Evolutionary conservation across 257 asterid genomes (phyloP), one percentile per base, ranked within the genome.

Genomic region (Coffea canephora): DNA sequence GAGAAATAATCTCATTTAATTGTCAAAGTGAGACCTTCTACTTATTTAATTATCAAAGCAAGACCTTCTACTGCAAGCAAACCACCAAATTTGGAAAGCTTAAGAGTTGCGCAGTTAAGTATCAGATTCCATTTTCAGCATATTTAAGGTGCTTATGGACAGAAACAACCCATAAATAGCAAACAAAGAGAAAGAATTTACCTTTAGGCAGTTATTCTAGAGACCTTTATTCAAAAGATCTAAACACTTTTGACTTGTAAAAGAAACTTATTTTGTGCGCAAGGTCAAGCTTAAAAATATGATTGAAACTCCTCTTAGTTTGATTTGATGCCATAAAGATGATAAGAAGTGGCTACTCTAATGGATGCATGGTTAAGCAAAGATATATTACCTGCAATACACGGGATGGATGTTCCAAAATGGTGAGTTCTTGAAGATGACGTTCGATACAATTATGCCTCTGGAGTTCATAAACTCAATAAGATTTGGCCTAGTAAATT

Each of bases 351-450:
- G 21, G 49, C 36, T 27, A 77, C 36, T 16, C 19, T 11, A 64
- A 31, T 65, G 21, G 64, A 48, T 65, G 52, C 25, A 13, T 12
- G n/a, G 55, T 31, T 25, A 31, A 39, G 49, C 45, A 19, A 43
- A 50, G 13, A 23, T 3, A 16, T 15, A 36, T 52, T 88, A 94
- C 99, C 96, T 94, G 95, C 95, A 94, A 85, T 96, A 94, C 15
- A 94, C 97, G 0, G 99, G 99, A 85, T 96, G 99, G 82, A 96
- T 91, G 86, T 92, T 96, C 99, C 99, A 96, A 84, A 96, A 96
- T 81, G 99, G 98, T 0, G 99, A 96, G 87, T 96, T 89, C 93
- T 89, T 88, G 93, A 96, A 88, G 71, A 89, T 79, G 2, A 92
- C 91, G 81, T 96, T 91, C 76, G 99, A 96, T 74, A 96, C 92